Evolutionary conservation across 2,329 filamentous ascomycete genomes (phyloP).

Genomic region (Stagonosporopsis tanaceti): DNA sequence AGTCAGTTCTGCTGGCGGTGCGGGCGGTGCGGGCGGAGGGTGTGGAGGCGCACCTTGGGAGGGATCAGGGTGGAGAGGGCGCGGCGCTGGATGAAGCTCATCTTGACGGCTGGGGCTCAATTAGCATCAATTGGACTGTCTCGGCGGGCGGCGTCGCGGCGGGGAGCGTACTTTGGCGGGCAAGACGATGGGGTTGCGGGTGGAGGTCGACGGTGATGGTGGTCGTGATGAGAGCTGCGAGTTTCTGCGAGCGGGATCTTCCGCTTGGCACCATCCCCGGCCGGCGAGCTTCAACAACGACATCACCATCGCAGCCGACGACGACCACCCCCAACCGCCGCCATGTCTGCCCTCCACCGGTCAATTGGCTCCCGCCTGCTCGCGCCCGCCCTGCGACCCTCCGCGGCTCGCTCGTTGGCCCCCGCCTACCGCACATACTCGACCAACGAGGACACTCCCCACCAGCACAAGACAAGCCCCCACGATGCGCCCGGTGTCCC

Average conservation of each 20-base stretch:
- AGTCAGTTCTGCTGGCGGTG: conserved; percentile 48
- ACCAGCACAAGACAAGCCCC: conserved; percentile 44
- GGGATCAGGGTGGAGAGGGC: conserved; percentile 98
- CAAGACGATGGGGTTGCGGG: conserved; percentile 48
- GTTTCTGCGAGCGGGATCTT: conserved; percentile 35
- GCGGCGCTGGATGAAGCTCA: conserved; percentile 92
- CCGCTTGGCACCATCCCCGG: conserved; percentile 22
- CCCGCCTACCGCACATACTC: conserved; percentile 45
- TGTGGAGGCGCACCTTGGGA: conserved; percentile 78
- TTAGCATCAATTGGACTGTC: conserved; percentile 48
- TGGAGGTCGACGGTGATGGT: conserved; percentile 42
- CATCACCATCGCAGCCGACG: conserved; percentile 23
- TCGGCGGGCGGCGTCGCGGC: conserved; percentile 15
- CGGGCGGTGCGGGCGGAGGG: conserved; percentile 17
- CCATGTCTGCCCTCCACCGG: conserved; percentile 51
- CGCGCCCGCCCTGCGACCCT: conserved; percentile 41
- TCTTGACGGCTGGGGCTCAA: conserved; percentile 64
- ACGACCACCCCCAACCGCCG: conserved; percentile 30
- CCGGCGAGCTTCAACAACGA: conserved; percentile 34
- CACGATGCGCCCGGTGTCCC: conserved; percentile 48
- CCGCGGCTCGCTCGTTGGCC: conserved; percentile 30
- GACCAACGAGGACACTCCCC: conserved; percentile 33
- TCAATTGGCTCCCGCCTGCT: conserved; percentile 54
- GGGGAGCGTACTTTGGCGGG: conserved; percentile 44
- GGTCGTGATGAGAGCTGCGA: conserved; percentile 43